Conservation (phyloP, 805 yeast species). For the Yamadazyma philogaea region DNA sequence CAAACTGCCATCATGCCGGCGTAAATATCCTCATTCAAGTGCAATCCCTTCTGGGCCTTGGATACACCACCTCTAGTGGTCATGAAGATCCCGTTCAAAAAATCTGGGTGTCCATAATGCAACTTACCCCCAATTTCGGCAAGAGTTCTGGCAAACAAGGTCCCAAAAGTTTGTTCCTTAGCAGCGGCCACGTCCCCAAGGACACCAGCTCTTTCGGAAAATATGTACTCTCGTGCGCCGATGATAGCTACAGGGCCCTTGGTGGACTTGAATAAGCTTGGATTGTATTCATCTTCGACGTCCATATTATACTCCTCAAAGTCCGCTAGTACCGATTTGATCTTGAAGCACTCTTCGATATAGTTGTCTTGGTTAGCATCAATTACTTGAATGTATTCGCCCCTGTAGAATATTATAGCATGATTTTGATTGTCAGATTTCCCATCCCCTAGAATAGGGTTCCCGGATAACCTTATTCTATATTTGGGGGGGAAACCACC, state of each 20-base stretch:
- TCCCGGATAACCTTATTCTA: conserved; percentile 79
- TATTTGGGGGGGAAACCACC: conserved; percentile 42
- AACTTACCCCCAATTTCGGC: conserved; percentile 93
- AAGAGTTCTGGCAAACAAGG: conserved; percentile 87
- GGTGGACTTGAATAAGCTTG: conserved; percentile 40
- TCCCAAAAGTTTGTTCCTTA: conserved; percentile 95
- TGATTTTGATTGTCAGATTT: conserved; percentile 94
- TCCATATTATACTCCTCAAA: conserved; percentile 72
- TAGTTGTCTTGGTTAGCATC: conserved; percentile 98
- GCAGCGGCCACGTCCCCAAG: conserved; percentile 97
- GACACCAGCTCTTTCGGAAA: conserved; percentile 89
- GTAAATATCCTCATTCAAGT: conserved; percentile 89
- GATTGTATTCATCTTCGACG: conserved; percentile 52
- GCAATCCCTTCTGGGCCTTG: conserved; percentile 91
- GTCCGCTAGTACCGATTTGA: conserved; percentile 82
- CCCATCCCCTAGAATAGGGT: conserved; percentile 95
- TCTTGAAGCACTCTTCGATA: conserved; percentile 88
- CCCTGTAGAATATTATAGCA: conserved; percentile 81
- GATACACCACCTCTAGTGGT: conserved; percentile 94
- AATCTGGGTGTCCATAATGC: conserved; percentile 97
- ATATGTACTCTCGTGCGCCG: conserved; percentile 93
- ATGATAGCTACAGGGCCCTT: conserved; percentile 69
- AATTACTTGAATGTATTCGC: conserved; percentile 90
- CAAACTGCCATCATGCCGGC: conserved; percentile 91
- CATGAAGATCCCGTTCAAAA: conserved; percentile 86